Evolutionary conservation across 768 basidiomycete genomes (phyloP).

Genomic region (Dictyophora rubrovolvata): DNA sequence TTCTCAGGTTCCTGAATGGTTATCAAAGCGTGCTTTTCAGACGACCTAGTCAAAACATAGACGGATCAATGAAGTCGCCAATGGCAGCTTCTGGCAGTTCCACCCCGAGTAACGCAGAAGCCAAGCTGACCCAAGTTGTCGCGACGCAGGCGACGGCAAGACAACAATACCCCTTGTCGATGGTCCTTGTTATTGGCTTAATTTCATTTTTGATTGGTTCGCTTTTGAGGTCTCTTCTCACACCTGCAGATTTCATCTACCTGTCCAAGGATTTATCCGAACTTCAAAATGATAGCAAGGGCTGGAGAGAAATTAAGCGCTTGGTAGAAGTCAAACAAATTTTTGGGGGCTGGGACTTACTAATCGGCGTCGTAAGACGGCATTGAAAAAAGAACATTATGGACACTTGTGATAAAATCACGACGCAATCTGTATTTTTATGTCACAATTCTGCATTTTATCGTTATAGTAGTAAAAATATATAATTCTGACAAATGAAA

Average conservation of each 20-base stretch:
- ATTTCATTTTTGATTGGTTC: constrained; percentile 91
- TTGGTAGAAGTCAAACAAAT: constrained; percentile 75
- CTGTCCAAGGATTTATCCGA: constrained; percentile 41
- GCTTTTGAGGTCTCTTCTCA: constrained; percentile 75
- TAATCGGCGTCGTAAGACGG: constrained; percentile 73
- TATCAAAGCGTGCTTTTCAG: constrained; percentile 5
- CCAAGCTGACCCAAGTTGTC: constrained; percentile 22
- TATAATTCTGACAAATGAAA: constrained; percentile 1
- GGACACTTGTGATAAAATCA: neutral
- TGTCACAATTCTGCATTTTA: neutral
- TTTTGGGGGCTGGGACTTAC: constrained; percentile 79
- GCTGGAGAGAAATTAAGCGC: constrained; percentile 81
- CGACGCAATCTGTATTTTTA: neutral
- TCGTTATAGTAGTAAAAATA: neutral
- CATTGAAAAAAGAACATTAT: constrained; percentile 29
- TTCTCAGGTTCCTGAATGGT: constrained; percentile 4
- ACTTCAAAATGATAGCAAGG: constrained; percentile 25
- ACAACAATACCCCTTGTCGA: constrained; percentile 34
- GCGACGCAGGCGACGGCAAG: constrained; percentile 4
- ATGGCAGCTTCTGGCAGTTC: constrained; percentile 16
- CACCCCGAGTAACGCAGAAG: constrained; percentile 3
- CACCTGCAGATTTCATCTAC: constrained; percentile 86
- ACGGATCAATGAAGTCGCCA: constrained; percentile 7
- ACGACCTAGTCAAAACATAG: neutral
- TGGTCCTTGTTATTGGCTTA: constrained; percentile 66